A percentile compares a stretch with the other conserved stretches of the same genome.
Evolutionary conservation across 805 yeast genomes (phyloP).

Genomic region (Cyberlindnera americana): DNA sequence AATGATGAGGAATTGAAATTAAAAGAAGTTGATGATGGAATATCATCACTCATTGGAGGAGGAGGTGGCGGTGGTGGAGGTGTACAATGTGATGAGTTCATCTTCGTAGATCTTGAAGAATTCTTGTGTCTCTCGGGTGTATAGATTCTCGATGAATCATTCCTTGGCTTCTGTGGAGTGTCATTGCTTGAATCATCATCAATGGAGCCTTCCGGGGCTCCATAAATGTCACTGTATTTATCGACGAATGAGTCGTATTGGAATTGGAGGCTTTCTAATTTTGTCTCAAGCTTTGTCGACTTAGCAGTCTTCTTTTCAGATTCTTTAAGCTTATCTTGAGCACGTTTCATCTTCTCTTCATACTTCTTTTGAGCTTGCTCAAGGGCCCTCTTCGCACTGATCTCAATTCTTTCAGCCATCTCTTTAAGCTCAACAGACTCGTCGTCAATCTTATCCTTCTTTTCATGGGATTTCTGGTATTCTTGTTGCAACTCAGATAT

Average conservation of each 20-base stretch:
- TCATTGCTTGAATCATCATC: background rate
- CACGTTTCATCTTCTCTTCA: slow-evolving; percentile 10
- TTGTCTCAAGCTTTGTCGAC: background rate
- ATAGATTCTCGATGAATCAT: too few relatives aligned
- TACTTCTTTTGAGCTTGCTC: slow-evolving; percentile 18
- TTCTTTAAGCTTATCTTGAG: background rate
- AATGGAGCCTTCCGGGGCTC: background rate
- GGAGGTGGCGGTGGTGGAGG: too few relatives aligned
- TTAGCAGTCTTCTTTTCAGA: background rate
- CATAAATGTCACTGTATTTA: slow-evolving; percentile 1
- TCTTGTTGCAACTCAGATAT: slow-evolving; percentile 7
- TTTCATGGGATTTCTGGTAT: background rate
- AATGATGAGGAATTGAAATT: slow-evolving; percentile 2
- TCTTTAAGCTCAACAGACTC: slow-evolving; percentile 2
- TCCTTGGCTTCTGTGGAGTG: too few relatives aligned
- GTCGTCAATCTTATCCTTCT: slow-evolving; percentile 9
- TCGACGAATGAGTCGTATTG: slow-evolving; percentile 1
- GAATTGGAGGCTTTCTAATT: background rate
- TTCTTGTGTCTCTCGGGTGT: too few relatives aligned
- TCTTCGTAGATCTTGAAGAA: too few relatives aligned
- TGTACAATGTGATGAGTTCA: too few relatives aligned
- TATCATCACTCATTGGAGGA: background rate
- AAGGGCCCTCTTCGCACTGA: slow-evolving; percentile 18
- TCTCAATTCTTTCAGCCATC: slow-evolving; percentile 12
- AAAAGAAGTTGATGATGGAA: slow-evolving; percentile 2